These are phyloP conservation scores for Lentinula detonsa DNA, from an alignment of 768 basidiomycete genomes.

Conservation along the genomic window DNA sequence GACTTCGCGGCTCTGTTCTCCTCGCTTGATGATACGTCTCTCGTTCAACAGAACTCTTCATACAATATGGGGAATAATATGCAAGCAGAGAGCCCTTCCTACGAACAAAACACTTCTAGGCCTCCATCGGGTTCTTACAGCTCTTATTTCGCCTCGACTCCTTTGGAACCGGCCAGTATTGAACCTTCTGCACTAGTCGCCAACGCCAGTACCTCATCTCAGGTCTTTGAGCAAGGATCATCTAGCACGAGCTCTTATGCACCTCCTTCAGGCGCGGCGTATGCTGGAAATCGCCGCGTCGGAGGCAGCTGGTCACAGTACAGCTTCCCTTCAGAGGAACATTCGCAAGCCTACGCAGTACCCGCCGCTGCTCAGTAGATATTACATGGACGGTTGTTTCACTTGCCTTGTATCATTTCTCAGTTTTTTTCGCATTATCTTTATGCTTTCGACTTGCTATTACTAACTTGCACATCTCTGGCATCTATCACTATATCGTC, in stretches of 20 bases:
- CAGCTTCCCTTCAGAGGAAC: slow-evolving; percentile 16
- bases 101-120: background rate
- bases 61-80: background rate
- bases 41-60: background rate
- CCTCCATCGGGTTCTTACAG: background rate
- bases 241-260: slow-evolving; percentile 28
- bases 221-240: slow-evolving; percentile 5
- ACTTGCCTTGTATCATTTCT: background rate
- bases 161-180: background rate
- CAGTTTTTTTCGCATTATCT: background rate
- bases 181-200: background rate
- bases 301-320: slow-evolving; percentile 42
- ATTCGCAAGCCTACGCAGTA: slow-evolving; percentile 21
- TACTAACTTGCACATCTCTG: background rate
- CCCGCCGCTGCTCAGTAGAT: slow-evolving; percentile 9
- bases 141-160: background rate
- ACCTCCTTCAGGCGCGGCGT: slow-evolving; percentile 49
- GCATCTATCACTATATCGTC: background rate
- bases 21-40: background rate
- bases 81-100: background rate
- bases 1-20: background rate
- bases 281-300: slow-evolving; percentile 47
- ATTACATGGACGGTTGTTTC: background rate
- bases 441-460: slow-evolving; percentile 4
- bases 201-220: background rate